Percentiles rank a stretch among this genome's conserved stretches.
These are phyloP conservation scores for Acanthamoeba castellanii DNA, from an alignment of 208 protist genomes.

Conservation along the genomic window DNA sequence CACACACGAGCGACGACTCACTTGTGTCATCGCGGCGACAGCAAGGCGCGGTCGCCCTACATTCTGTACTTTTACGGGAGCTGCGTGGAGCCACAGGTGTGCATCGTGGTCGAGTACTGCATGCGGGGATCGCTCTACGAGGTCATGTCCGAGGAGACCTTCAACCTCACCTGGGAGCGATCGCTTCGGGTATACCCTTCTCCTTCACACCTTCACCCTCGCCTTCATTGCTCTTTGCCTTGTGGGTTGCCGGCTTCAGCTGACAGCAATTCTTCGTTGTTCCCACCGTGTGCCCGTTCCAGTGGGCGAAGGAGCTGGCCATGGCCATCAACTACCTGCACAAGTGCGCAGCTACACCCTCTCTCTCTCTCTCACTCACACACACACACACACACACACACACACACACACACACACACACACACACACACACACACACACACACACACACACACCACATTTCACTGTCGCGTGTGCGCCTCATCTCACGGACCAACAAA, in stretches of 20 bases:
- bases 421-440: too few species aligned
- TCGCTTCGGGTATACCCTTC: background rate
- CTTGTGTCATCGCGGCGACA: background rate
- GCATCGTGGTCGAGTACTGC: slow-evolving; percentile 60
- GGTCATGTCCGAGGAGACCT: slow-evolving; percentile 39
- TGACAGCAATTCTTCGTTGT: background rate
- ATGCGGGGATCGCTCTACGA: slow-evolving; percentile 25
- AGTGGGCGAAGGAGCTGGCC: slow-evolving; percentile 65
- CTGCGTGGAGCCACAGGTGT: slow-evolving; percentile 52
- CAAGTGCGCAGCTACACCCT: background rate
- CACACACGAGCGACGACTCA: background rate
- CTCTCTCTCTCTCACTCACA: too few species aligned
- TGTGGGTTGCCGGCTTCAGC: too few species aligned
- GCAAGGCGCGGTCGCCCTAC: slow-evolving; percentile 53
- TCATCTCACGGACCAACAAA: background rate
- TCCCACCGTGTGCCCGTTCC: background rate
- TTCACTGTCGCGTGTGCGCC: too few species aligned
- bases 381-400: too few species aligned
- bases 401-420: too few species aligned
- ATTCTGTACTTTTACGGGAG: slow-evolving; percentile 57
- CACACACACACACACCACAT: too few species aligned
- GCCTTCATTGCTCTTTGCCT: too few species aligned
- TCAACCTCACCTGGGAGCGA: slow-evolving; percentile 47
- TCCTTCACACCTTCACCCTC: too few species aligned
- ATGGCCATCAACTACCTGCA: slow-evolving; percentile 36